Evolutionary conservation across 1,284 basidiomycete genomes (phyloP).

Genomic region (Trichosporon asahii): DNA sequence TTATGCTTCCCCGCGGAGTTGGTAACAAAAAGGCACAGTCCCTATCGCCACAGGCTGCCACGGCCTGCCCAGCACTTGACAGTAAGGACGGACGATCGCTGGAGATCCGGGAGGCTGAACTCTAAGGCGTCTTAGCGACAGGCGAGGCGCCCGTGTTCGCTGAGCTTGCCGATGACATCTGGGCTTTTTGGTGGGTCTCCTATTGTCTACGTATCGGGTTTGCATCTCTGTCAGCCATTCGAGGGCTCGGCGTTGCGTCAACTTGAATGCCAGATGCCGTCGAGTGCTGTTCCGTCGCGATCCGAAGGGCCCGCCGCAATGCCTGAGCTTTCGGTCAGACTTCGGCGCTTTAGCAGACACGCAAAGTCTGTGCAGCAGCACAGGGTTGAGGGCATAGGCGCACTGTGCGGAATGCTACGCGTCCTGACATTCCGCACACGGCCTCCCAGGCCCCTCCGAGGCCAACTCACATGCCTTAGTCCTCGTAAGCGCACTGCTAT

Average conservation of each 20-base stretch:
- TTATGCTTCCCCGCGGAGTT: neutral
- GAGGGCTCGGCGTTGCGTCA: neutral
- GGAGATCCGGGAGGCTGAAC: slow-evolving; percentile 4
- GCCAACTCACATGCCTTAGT: neutral
- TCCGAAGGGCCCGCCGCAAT: neutral
- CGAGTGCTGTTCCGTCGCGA: neutral
- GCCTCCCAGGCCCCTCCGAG: neutral
- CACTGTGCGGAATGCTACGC: neutral
- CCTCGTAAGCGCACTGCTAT: neutral
- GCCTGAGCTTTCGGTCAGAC: neutral
- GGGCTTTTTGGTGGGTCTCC: neutral
- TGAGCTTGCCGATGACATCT: neutral
- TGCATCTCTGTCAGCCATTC: neutral
- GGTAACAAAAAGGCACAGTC: neutral
- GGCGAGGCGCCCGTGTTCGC: neutral
- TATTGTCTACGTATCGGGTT: neutral
- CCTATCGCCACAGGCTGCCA: neutral
- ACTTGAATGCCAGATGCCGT: neutral
- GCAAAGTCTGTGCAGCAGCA: neutral
- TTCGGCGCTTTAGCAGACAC: neutral
- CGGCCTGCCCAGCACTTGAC: neutral
- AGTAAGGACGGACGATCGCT: neutral
- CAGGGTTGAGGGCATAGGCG: neutral
- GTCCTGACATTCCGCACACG: neutral
- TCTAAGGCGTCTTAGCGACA: neutral